Base-by-base conservation (phyloP, 2,329 filamentous ascomycete genomes). In the Zasmidium angulare region DNA sequence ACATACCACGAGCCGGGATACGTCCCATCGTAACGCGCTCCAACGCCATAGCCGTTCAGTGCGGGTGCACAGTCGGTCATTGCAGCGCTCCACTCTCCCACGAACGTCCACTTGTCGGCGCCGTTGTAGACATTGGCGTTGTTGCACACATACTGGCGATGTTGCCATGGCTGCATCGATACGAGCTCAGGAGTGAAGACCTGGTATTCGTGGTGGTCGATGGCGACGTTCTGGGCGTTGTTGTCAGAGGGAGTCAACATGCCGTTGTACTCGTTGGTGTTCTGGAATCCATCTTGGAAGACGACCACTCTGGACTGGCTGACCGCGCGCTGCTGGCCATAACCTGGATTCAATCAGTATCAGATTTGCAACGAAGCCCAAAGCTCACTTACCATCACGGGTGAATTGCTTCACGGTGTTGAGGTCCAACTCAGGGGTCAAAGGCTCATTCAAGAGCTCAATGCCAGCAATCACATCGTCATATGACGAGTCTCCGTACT, bases 191-290 rank as follows among this genome's bases (percentile, higher is more conserved):
- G 72, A 60, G 77, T 79, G 74, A 89, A 89, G 59, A 86, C 79
- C 69, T 89, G 83, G 70, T 89, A 90, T 69, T 89, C 85, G 70
- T 90, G 87, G 59, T 87, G 85, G 68, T 90, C 87, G 62, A 90
- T 74, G 49, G 83, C 81, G 46, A 88, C 81, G 50, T 83, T 82
- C 48, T 81, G 76, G 2, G 80, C 76, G 63, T 79, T 77, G 62
- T 79, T 75, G 67, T 82, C 80, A 0, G 74, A 76, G 1, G 77
- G 76, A 1, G 78, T 82, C 66, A 88, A 77, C 72, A 84, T 85
- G 3, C 79, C 82, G 66, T 89, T 89, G 83, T 84, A 89, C 6
- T 76, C 78, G 48, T 74, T 78, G 0, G 83, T 79, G 1, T 77
- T 66, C 23, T 78, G 71, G 74, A 87, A 86, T 2, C 78, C 84